phyloP scores from a whole-genome alignment of 768 basidiomycete species.

The Lepiota brunneoincarnata region DNA sequence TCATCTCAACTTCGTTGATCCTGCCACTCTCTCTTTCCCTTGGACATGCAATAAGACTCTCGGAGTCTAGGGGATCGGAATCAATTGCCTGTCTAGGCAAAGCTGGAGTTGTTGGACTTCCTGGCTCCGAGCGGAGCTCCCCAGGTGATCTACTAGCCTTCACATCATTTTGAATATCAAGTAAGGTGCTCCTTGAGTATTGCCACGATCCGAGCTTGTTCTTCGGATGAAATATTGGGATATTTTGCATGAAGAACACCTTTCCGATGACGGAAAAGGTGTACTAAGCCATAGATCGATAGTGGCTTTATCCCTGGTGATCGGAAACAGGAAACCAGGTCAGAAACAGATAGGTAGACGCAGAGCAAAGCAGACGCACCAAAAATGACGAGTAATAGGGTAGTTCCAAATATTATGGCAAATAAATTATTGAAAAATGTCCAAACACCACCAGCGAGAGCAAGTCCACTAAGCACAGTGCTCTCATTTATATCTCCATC shows the following conservation, averaged over 20 bases:
- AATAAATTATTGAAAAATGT: not conserved
- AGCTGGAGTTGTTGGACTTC: too few species aligned
- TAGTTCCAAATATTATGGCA: not conserved
- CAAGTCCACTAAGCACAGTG: not conserved
- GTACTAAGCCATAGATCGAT: not conserved
- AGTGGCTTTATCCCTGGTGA: not conserved
- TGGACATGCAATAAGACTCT: too few species aligned
- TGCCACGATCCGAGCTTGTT: not conserved
- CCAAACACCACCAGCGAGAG: not conserved
- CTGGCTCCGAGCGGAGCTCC: too few species aligned
- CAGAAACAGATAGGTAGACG: not conserved
- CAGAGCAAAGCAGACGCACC: not conserved
- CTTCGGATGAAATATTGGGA: not conserved
- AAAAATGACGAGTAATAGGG: not conserved
- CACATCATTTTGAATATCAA: not conserved
- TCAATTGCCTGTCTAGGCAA: too few species aligned
- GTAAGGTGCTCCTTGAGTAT: not conserved
- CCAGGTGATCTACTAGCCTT: too few species aligned
- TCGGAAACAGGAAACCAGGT: too few species aligned
- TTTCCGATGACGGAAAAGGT: not conserved
- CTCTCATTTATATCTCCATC: not conserved
- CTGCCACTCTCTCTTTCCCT: too few species aligned
- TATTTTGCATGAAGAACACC: not conserved
- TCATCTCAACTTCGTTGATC: too few species aligned
- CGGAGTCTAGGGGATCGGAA: too few species aligned